Conservation (phyloP, 148 eudicot genomes). For the Simmondsia chinensis region DNA sequence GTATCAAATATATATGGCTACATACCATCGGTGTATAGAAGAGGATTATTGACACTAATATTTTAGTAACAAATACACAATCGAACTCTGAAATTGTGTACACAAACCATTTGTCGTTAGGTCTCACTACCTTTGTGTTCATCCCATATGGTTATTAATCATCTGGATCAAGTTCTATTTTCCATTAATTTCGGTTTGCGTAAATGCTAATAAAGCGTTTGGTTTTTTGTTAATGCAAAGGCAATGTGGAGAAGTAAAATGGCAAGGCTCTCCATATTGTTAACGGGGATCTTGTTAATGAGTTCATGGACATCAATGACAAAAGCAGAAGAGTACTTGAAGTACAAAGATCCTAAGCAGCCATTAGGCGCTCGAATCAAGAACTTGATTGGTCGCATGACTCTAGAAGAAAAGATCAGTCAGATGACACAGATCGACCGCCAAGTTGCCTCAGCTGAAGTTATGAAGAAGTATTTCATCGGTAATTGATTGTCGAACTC, state of each 20-base stretch:
- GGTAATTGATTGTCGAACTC: slow-evolving; percentile 21
- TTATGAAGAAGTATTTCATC: slow-evolving; percentile 53
- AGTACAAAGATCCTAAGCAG: slow-evolving; percentile 65
- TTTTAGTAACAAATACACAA: too few relatives aligned
- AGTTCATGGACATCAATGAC: slow-evolving; percentile 17
- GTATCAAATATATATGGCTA: too few relatives aligned
- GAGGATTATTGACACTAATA: too few relatives aligned
- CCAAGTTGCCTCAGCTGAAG: slow-evolving; percentile 42
- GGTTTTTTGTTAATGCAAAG: too few relatives aligned
- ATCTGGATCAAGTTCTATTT: too few relatives aligned
- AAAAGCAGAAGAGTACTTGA: slow-evolving; percentile 33
- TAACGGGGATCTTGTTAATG: slow-evolving; percentile 7
- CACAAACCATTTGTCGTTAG: too few relatives aligned
- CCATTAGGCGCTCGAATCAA: slow-evolving; percentile 35
- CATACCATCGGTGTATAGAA: too few relatives aligned
- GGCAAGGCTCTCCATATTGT: slow-evolving; percentile 8
- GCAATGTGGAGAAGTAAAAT: slow-evolving; percentile 7
- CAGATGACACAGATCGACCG: slow-evolving; percentile 78
- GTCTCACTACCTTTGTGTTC: too few relatives aligned
- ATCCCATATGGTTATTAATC: too few relatives aligned
- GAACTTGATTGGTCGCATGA: slow-evolving; percentile 58
- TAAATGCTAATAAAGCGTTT: too few relatives aligned
- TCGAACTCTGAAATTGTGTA: too few relatives aligned
- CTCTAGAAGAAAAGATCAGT: slow-evolving; percentile 60
- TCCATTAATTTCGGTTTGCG: too few relatives aligned